A percentile compares a stretch with the other conserved stretches of the same genome.
These are phyloP conservation scores for Apiotrichum veenhuisii DNA, from an alignment of 1,284 basidiomycete genomes.

Conservation along the genomic window DNA sequence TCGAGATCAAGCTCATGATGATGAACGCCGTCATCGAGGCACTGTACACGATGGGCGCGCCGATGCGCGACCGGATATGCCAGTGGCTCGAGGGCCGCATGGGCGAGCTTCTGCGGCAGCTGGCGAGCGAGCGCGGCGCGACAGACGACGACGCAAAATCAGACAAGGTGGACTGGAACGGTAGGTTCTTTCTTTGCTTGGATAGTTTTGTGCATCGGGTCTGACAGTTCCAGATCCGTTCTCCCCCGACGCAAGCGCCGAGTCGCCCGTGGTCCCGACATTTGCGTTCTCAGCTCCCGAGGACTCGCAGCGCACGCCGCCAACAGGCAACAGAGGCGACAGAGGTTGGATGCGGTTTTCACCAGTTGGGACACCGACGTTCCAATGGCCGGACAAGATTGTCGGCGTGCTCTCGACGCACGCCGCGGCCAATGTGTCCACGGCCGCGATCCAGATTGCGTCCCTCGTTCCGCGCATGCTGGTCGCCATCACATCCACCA, in stretches of 20 bases:
- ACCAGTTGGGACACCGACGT: slow-evolving; percentile 19
- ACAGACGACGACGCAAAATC: not conserved
- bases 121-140: slow-evolving; percentile 23
- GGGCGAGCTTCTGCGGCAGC: slow-evolving; percentile 22
- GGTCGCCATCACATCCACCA: slow-evolving; percentile 28
- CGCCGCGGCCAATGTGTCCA: slow-evolving; percentile 7
- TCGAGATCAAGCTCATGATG: slow-evolving; percentile 42
- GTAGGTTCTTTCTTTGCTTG: slow-evolving; percentile 7
- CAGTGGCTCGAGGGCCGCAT: slow-evolving; percentile 50
- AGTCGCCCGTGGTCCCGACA: slow-evolving; percentile 9
- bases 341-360: slow-evolving; percentile 35
- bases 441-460: slow-evolving; percentile 19
- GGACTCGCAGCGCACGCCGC: not conserved
- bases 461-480: slow-evolving; percentile 33
- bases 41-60: slow-evolving; percentile 36
- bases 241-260: not conserved
- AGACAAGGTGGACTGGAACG: slow-evolving; percentile 4
- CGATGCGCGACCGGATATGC: slow-evolving; percentile 51
- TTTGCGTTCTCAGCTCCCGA: slow-evolving; percentile 21
- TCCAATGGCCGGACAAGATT: slow-evolving; percentile 12
- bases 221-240: slow-evolving; percentile 16
- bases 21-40: slow-evolving; percentile 36
- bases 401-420: slow-evolving; percentile 29
- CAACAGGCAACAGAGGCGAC: too few species aligned
- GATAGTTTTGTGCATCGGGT: too few species aligned